Percentiles rank a stretch among this genome's conserved stretches.
phyloP scores from a whole-genome alignment of 768 basidiomycete genomes.

The Piloderma croceum region DNA sequence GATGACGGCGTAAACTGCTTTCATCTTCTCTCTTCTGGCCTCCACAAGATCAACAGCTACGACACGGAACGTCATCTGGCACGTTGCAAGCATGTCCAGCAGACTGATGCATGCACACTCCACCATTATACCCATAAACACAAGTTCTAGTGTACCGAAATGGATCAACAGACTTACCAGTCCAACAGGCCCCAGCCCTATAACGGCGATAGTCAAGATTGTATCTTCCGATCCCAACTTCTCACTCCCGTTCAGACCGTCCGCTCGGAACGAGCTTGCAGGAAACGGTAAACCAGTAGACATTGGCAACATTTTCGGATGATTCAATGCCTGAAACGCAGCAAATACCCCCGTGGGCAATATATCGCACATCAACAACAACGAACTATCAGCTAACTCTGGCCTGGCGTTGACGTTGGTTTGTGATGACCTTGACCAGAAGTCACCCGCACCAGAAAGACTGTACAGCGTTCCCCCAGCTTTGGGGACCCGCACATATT shows the following conservation, averaged over 20 bases:
- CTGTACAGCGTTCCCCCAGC: slow-evolving; percentile 76
- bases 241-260: slow-evolving; percentile 2
- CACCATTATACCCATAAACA: no score
- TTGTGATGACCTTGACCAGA: slow-evolving; percentile 34
- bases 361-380: slow-evolving; percentile 72
- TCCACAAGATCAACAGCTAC: slow-evolving; percentile 61
- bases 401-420: slow-evolving; percentile 35
- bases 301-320: slow-evolving; percentile 63
- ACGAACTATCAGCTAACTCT: slow-evolving; percentile 53
- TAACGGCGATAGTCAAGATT: slow-evolving; percentile 53
- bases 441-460: slow-evolving; percentile 44
- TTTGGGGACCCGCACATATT: slow-evolving; percentile 72
- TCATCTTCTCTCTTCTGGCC: slow-evolving; percentile 52
- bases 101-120: slow-evolving; percentile 60
- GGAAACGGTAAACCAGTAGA: slow-evolving; percentile 60
- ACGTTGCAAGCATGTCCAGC: slow-evolving; percentile 50
- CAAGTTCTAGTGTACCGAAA: no score
- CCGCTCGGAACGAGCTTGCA: slow-evolving; percentile 27
- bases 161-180: no score
- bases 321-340: slow-evolving; percentile 62
- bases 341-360: slow-evolving; percentile 79
- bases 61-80: slow-evolving; percentile 45
- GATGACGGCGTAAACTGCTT: slow-evolving; percentile 50
- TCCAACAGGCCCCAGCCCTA: slow-evolving; percentile 79
- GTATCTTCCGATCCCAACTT: slow-evolving; percentile 43